Evolutionary conservation across 2,329 filamentous ascomycete genomes (phyloP), one percentile per base, ranked within the genome.

Genomic region (Leptodontidium sp.): DNA sequence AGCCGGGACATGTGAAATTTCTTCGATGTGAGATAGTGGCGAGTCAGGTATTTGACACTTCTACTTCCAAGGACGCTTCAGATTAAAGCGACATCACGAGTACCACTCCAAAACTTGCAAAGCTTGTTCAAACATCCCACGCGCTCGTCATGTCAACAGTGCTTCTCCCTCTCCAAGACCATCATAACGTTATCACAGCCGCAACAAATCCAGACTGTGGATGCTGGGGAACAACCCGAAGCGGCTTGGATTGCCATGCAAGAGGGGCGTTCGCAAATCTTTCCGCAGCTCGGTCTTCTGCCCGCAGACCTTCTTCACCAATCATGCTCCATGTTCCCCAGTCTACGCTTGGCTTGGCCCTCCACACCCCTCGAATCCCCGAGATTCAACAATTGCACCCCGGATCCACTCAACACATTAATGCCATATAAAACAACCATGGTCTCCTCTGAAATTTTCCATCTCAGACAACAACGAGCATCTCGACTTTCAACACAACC

Each of bases 321-420:
- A 59, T 43, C 24, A 15, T 17, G 29, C 63, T 29, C 52, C 55
- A 17, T 43, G 3, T 50, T 59, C 52, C 43, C 63, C 63, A 65
- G 53, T 50, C 24, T 47, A 47, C 32, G 11, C 21, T 29, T 49
- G 8, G 52, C 49, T 57, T 55, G 62, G 32, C 35, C 57, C 49
- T 55, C 49, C 63, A 32, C 63, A 55, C 24, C 32, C 59, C 59
- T 47, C 40, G 45, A 62, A 21, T 15, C 63, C 53, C 63, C 63
- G 40, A 50, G 24, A 49, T 47, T 59, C 63, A 58, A 5, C 50
- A 65, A 8, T 40, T 49, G 14, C 38, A 58, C 63, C 63, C 53
- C 63, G 40, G 63, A 65, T 52, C 63, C 63, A 65, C 63, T 49
- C 24, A 3, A 29, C 35, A 24, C 29, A 24, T 53, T 45, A 52